Evolutionary conservation across 2,329 filamentous ascomycete genomes (phyloP), one percentile per base, ranked within the genome.

Genomic region (Graphilbum fragrans): DNA sequence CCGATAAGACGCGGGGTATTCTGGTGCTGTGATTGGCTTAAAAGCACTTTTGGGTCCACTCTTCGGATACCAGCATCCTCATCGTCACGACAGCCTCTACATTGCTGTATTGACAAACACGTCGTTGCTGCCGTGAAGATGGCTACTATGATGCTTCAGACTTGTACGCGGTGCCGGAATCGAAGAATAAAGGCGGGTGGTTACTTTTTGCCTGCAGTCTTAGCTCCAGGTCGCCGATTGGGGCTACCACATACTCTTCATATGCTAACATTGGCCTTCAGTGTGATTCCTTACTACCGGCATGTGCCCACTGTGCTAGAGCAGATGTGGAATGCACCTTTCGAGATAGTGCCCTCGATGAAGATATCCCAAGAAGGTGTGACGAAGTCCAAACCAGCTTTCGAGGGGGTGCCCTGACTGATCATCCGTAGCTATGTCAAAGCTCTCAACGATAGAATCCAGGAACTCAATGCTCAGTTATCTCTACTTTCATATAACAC

Each of bases 351-450:
- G 39, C 39, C n/a, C 27, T 41, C 16, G 34, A 37, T 16, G 39
- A 41, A 12, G 39, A 41, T 12, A 41, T 41, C 14, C 39, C 39
- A 3, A 29, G 39, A 32, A 41, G 39, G 39, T 41, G 7, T 19
- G 14, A 9, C 12, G 17, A 35, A 8, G 33, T n/a, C 31, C 33
- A 6, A 5, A n/a, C 33, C 4, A 18, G 33, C 18, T 10, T 11
- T 11, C 5, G 17, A 7, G 23, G 23, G 23, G 23, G 23, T 7
- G 14, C 17, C 17, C 18, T 10, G 3, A 8, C 18, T 37, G 14
- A 16, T 21, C n/a, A 14, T 14, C 19, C 19, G 6, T 14, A 41
- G 39, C 19, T 41, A 41, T 21, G 35, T 41, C 25, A 41, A 37
- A 10, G 39, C 39, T 2, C 27, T 41, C 10, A 37, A 41, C 29